Base-by-base conservation (phyloP, 2,329 filamentous ascomycete species). In the Alternaria gansuensis region DNA sequence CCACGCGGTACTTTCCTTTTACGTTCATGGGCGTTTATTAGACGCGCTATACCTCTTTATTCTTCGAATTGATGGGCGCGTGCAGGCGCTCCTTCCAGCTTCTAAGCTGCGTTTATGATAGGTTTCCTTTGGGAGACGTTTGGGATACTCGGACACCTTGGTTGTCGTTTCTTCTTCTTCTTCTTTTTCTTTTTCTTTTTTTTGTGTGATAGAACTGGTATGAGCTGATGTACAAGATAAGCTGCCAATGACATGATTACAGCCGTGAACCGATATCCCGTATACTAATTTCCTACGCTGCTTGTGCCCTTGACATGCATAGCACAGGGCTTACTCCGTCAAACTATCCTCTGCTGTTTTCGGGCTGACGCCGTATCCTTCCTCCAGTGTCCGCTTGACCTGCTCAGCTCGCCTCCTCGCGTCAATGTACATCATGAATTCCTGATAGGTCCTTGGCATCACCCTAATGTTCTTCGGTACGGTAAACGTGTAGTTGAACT, bases 401-500 rank as follows among this genome's bases (percentile, higher is more conserved):
- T 83, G 81, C 64, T 82, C 77, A 3, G 84, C 85, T 57, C 86
- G 75, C 63, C 87, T 77, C 48, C 85, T 76, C 5, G 86, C 86
- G 78, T 88, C 86, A 14, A 87, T 80, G 74, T 87, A 89, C 73
- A 86, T 81, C 86, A 88, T 88, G 63, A 87, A 88, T 65, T 88
- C 86, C 43, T 82, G 81, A 66, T 88, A 89, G 11, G 81, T 84
- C 71, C 83, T 80, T 4, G 89, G 89, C 80, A 90, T 86, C 21
- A 91, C 85, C 67, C 86, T 83, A 44, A 90, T 81, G 66, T 88
- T 84, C 68, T 82, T 85, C 54, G 87, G 84, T 2, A 90, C 87
- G 2, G 67, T 81, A 71, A 91, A 91, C 0, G 89, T 91, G 72
- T 92, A 92, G 68, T 91, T 90, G 79, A 92, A 92, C 67, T 90